Percentiles rank a stretch among this genome's conserved stretches.
These are phyloP conservation scores for Claviceps arundinis DNA, from an alignment of 2,329 filamentous ascomycete genomes.

Conservation along the genomic window DNA sequence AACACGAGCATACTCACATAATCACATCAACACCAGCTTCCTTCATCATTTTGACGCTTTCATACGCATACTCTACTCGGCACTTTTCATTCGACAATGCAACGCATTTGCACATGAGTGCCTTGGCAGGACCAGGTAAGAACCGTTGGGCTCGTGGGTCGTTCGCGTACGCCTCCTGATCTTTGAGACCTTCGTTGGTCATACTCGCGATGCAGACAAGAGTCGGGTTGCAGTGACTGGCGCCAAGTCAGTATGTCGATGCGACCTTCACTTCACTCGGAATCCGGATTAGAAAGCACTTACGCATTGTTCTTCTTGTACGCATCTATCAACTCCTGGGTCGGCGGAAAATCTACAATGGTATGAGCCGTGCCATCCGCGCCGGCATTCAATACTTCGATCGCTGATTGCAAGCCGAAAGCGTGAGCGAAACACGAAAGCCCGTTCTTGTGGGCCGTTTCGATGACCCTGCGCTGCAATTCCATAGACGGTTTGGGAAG, in stretches of 20 bases:
- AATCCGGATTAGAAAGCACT: not conserved
- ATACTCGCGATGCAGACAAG: slow-evolving; percentile 11
- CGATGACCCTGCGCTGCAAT: slow-evolving; percentile 30
- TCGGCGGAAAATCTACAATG: slow-evolving; percentile 16
- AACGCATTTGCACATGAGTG: slow-evolving; percentile 6
- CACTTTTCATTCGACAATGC: slow-evolving; percentile 2
- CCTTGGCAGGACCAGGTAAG: slow-evolving; percentile 4
- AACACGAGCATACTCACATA: slow-evolving; percentile 4
- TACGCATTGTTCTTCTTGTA: slow-evolving; percentile 12
- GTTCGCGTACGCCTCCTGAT: slow-evolving; percentile 10
- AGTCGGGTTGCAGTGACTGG: slow-evolving; percentile 12
- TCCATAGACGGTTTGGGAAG: slow-evolving; percentile 26
- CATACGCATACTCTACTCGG: slow-evolving; percentile 8
- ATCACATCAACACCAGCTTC: slow-evolving; percentile 7
- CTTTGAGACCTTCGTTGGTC: slow-evolving; percentile 12
- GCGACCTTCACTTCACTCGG: not conserved
- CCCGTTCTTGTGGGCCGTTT: slow-evolving; percentile 18
- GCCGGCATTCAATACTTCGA: slow-evolving; percentile 15
- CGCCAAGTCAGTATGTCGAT: not conserved
- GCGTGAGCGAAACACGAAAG: slow-evolving; percentile 16
- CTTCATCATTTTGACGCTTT: slow-evolving; percentile 6
- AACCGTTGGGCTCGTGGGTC: slow-evolving; percentile 7
- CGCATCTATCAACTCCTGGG: slow-evolving; percentile 10
- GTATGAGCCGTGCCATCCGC: slow-evolving; percentile 19
- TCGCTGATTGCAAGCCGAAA: slow-evolving; percentile 12